A percentile compares a stretch with the other conserved stretches of the same genome.
Evolutionary conservation across 2,329 filamentous ascomycete species (phyloP).

Genomic region (Dactylellina leptospora): DNA sequence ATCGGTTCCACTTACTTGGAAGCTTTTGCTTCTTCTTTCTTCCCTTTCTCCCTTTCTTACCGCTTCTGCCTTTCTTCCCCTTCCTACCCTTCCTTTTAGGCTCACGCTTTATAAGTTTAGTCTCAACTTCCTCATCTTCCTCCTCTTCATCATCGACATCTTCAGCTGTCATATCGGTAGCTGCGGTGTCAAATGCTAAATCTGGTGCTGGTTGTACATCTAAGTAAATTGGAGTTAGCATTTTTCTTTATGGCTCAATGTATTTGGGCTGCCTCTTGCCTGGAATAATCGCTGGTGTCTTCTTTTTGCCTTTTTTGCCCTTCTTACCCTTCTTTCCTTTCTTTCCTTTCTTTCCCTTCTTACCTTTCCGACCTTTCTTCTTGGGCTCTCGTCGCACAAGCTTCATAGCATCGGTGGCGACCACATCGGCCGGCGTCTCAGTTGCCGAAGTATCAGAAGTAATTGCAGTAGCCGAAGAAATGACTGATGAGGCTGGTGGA

Average conservation of each 20-base stretch:
- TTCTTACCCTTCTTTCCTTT: conserved; percentile 1
- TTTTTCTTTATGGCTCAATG: neutral
- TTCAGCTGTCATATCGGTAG: neutral
- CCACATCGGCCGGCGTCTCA: neutral
- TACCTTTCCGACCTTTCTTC: neutral
- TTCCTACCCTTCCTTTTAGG: conserved; percentile 5
- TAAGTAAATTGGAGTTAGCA: neutral
- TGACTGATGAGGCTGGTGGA: neutral
- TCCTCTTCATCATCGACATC: neutral
- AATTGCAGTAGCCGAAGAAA: neutral
- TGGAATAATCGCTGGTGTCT: neutral
- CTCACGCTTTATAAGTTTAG: conserved; percentile 5
- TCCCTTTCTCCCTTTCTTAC: conserved; percentile 3
- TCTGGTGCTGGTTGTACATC: neutral
- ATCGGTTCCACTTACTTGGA: neutral
- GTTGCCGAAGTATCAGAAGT: neutral
- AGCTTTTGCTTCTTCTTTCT: conserved; percentile 3
- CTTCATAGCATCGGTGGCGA: neutral
- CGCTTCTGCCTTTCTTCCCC: neutral
- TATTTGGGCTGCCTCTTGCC: neutral
- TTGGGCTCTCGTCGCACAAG: neutral
- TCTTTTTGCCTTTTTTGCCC: neutral
- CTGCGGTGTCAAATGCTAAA: neutral
- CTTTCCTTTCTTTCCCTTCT: neutral
- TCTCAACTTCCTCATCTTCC: neutral